Conservation (phyloP, 441 rosid species). For the Corymbia citriodora region DNA sequence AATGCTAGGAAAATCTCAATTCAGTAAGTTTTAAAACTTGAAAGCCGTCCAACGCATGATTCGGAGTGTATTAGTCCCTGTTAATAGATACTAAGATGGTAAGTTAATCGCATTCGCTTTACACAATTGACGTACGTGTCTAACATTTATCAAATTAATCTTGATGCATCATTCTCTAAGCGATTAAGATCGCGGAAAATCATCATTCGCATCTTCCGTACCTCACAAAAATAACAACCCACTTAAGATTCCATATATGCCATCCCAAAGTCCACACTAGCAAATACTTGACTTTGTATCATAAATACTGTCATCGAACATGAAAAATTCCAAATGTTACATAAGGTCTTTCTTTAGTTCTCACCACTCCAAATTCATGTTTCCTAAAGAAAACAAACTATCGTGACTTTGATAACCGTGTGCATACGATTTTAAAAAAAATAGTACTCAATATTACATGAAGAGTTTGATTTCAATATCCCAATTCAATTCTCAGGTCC, state of each 20-base stretch:
- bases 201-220: not conserved
- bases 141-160: not conserved
- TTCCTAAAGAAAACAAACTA: not conserved
- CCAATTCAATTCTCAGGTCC: too few species aligned
- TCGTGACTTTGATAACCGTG: not conserved
- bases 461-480: not conserved
- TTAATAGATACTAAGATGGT: not conserved
- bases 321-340: not conserved
- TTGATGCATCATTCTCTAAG: not conserved
- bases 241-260: not conserved
- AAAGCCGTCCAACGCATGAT: not conserved
- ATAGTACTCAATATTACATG: not conserved
- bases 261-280: not conserved
- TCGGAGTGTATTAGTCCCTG: fast-evolving
- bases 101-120: not conserved
- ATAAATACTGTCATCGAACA: not conserved
- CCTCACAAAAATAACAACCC: not conserved
- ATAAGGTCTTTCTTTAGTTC: not conserved
- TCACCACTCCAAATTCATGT: not conserved
- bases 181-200: fast-evolving
- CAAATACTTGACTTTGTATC: not conserved
- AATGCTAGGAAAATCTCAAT: not conserved
- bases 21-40: not conserved
- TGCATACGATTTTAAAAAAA: not conserved
- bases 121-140: not conserved